Evolutionary conservation across 2,329 filamentous ascomycete genomes (phyloP).

Genomic region (Colletotrichum filicis): DNA sequence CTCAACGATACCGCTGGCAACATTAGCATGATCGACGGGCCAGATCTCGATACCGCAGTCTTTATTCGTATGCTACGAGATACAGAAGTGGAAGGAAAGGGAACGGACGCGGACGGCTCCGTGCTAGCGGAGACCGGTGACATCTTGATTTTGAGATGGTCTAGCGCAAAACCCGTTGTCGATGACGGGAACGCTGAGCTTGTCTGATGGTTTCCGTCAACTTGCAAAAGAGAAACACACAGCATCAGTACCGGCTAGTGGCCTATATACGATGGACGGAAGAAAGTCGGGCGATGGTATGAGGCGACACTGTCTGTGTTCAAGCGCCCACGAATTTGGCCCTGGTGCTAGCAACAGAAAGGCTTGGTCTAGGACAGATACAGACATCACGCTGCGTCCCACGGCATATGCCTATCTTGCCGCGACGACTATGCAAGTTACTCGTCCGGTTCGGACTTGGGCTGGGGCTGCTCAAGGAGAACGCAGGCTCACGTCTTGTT

Average conservation of each 20-base stretch:
- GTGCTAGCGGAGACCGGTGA: conserved; percentile 71
- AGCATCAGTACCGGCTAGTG: not conserved
- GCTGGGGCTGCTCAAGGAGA: not conserved
- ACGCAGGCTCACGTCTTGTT: not conserved
- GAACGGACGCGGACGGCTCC: conserved; percentile 71
- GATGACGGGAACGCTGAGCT: conserved; percentile 67
- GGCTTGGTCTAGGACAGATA: not conserved
- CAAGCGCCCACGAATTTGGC: not conserved
- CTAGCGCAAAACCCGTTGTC: conserved; percentile 74
- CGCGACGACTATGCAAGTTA: not conserved
- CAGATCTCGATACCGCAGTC: conserved; percentile 84
- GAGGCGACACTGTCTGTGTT: not conserved
- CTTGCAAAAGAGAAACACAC: not conserved
- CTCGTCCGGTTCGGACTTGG: not conserved
- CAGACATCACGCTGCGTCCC: not conserved
- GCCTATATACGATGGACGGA: not conserved
- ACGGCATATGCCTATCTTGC: not conserved
- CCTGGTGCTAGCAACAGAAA: not conserved
- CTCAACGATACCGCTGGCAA: conserved; percentile 92
- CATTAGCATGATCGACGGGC: conserved; percentile 90
- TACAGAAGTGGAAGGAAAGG: conserved; percentile 66
- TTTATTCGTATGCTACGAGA: conserved; percentile 81
- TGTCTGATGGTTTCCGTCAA: conserved; percentile 53
- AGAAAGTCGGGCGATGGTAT: not conserved
- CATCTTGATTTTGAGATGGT: conserved; percentile 77